Conservation (phyloP, 371 early-diverging fungal genomes). For the Mortierella sp. region DNA sequence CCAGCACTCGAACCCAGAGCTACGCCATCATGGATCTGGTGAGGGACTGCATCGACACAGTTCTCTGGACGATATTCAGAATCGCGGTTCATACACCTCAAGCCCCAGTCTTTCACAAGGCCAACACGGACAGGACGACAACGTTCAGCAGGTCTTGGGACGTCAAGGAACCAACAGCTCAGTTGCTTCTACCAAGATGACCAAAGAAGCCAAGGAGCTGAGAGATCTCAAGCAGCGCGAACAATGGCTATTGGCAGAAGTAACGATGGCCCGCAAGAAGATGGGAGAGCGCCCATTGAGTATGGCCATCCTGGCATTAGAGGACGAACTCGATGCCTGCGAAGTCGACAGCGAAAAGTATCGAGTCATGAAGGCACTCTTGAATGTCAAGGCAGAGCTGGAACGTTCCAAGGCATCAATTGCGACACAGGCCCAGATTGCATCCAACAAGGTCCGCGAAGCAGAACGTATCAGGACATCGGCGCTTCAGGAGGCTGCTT, state of each 20-base stretch:
- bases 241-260: constrained; percentile 47
- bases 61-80: background rate
- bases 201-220: constrained; percentile 20
- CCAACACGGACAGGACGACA: background rate
- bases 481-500: constrained; percentile 71
- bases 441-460: constrained; percentile 61
- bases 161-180: background rate
- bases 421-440: constrained; percentile 51
- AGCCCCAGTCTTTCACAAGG: background rate
- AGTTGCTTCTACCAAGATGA: constrained; percentile 4
- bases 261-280: constrained; percentile 44
- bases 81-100: constrained; percentile 2
- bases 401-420: constrained; percentile 51
- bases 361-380: constrained; percentile 45
- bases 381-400: constrained; percentile 49
- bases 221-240: constrained; percentile 44
- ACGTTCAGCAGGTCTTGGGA: background rate
- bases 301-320: constrained; percentile 38
- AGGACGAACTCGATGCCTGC: constrained; percentile 41
- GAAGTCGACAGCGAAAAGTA: constrained; percentile 51
- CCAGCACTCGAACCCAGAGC: constrained; percentile 9
- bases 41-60: background rate
- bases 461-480: constrained; percentile 66
- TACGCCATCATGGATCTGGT: constrained; percentile 27
- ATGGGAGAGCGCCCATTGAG: constrained; percentile 39